Evolutionary conservation across 192 early-diverging fungal species (phyloP).

Genomic region (Mortierella alpina): DNA sequence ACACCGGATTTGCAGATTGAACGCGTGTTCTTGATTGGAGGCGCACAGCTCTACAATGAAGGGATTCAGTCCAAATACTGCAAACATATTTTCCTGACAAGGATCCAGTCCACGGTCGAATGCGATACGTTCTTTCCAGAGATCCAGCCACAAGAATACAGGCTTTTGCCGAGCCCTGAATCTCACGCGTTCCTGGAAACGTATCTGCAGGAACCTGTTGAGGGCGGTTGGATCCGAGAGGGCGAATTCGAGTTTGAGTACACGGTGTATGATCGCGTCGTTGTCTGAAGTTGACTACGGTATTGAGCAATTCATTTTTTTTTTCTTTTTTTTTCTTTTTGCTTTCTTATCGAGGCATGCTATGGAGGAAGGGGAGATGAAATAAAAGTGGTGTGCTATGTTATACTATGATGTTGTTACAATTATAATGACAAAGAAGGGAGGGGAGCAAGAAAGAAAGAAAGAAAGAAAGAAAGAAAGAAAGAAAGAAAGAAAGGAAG

Average conservation of each 20-base stretch:
- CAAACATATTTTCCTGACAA: slow-evolving; percentile 75
- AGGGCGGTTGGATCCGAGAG: slow-evolving; percentile 36
- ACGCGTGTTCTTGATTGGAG: slow-evolving; percentile 87
- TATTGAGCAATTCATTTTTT: not conserved
- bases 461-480: not conserved
- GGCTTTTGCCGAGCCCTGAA: slow-evolving; percentile 8
- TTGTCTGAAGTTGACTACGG: too few species aligned
- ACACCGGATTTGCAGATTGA: slow-evolving; percentile 7
- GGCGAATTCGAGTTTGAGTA: slow-evolving; percentile 45
- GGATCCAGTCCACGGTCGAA: slow-evolving; percentile 68
- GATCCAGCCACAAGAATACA: slow-evolving; percentile 51
- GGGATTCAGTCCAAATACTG: slow-evolving; percentile 69
- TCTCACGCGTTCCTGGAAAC: slow-evolving; percentile 33
- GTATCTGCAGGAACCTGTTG: slow-evolving; percentile 32
- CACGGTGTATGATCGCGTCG: slow-evolving; percentile 36
- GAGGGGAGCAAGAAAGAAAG: not conserved
- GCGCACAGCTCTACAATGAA: slow-evolving; percentile 77
- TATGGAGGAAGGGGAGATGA: too few species aligned
- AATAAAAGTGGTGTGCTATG: not conserved
- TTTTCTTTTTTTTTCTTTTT: not conserved
- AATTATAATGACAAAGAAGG: not conserved
- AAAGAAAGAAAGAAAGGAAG: not conserved
- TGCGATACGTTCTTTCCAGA: slow-evolving; percentile 87
- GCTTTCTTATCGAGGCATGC: too few species aligned
- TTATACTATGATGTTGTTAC: not conserved